phyloP scores from a whole-genome alignment of 2,329 filamentous ascomycete species.

The Neopestalotiopsis sp. region DNA sequence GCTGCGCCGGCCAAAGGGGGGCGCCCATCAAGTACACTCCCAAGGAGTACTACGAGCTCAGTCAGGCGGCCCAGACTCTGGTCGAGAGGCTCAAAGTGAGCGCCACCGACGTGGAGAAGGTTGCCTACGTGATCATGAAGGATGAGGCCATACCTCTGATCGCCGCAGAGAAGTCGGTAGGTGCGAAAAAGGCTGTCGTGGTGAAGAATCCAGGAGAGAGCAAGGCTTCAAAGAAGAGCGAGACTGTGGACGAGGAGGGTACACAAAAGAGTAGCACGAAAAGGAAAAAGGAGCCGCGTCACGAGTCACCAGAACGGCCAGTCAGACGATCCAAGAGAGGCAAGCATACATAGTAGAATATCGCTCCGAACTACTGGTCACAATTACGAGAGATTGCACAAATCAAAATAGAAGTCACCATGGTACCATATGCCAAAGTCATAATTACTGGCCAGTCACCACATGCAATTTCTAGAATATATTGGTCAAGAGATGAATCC shows the following conservation, averaged over 20 bases:
- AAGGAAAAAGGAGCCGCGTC: background rate
- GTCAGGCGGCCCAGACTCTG: slow-evolving; percentile 46
- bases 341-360: background rate
- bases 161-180: background rate
- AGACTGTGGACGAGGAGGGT: background rate
- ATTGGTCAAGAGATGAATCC: background rate
- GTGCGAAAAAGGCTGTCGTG: background rate
- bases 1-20: slow-evolving; percentile 52
- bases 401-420: too few species aligned
- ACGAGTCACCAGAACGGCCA: background rate
- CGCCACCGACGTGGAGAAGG: slow-evolving; percentile 71
- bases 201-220: background rate
- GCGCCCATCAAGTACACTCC: slow-evolving; percentile 69
- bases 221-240: background rate
- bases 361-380: too few species aligned
- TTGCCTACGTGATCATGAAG: slow-evolving; percentile 71
- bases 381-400: too few species aligned
- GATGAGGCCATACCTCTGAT: slow-evolving; percentile 22
- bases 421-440: too few species aligned
- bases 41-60: slow-evolving; percentile 70
- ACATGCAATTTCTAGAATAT: background rate
- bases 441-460: background rate
- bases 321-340: background rate
- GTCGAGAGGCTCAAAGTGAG: slow-evolving; percentile 54
- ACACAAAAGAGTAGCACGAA: background rate